Conservation (phyloP, 352 stramenopile genomes). For the Paralagenidium karlingii region DNA sequence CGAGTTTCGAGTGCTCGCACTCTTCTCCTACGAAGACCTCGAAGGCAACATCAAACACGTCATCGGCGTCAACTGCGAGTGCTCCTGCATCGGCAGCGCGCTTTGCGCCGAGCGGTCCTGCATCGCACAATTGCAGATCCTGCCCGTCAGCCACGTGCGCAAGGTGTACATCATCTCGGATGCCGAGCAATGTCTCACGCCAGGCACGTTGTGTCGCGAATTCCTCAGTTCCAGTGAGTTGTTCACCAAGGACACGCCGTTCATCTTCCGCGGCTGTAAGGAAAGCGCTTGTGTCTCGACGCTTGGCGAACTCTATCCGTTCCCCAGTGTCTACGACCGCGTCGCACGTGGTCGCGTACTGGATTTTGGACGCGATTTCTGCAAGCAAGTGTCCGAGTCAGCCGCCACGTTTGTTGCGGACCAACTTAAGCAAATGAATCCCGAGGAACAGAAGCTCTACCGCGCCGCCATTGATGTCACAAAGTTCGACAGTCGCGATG, state of each 20-base stretch:
- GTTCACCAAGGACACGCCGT: slow-evolving; percentile 33
- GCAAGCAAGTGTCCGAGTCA: slow-evolving; percentile 2
- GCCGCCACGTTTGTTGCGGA: slow-evolving; percentile 12
- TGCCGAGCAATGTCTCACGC: slow-evolving; percentile 57
- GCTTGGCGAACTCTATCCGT: slow-evolving; percentile 68
- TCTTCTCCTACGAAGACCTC: slow-evolving; percentile 45
- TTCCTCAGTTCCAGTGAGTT: slow-evolving; percentile 69
- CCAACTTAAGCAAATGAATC: slow-evolving; percentile 14
- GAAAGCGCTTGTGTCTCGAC: slow-evolving; percentile 40
- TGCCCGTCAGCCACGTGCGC: slow-evolving; percentile 27
- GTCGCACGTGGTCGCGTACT: slow-evolving; percentile 35
- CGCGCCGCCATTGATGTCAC: slow-evolving; percentile 20
- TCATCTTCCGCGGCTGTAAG: slow-evolving; percentile 41
- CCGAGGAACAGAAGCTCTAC: slow-evolving; percentile 20
- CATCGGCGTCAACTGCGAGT: slow-evolving; percentile 78
- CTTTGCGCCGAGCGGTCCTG: slow-evolving; percentile 82
- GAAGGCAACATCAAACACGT: slow-evolving; percentile 31
- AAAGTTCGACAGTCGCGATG: slow-evolving; percentile 20
- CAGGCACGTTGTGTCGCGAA: slow-evolving; percentile 79
- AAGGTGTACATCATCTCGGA: slow-evolving; percentile 83
- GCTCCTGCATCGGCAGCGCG: slow-evolving; percentile 64
- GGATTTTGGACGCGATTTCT: slow-evolving; percentile 21
- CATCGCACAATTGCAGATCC: slow-evolving; percentile 64
- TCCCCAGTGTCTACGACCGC: slow-evolving; percentile 69
- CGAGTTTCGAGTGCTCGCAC: slow-evolving; percentile 28